Conservation (phyloP, 208 protist species). For the Jaenimonas drosophilae region DNA sequence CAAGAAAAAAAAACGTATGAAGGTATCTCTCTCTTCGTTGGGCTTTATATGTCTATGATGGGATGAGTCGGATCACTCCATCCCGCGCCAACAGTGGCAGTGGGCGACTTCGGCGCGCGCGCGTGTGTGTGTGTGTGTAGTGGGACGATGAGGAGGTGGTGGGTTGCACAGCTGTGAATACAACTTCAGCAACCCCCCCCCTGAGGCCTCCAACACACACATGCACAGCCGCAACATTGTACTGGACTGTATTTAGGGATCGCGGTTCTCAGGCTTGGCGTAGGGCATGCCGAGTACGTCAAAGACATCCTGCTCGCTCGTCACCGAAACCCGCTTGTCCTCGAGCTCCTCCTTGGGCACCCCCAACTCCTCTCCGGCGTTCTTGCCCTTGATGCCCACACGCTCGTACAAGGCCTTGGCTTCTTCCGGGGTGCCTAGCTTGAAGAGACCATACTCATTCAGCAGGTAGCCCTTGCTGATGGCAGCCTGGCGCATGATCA, state of each 20-base stretch:
- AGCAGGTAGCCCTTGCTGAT: constrained; percentile 82
- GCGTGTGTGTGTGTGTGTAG: too few species aligned
- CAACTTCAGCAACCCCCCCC: too few species aligned
- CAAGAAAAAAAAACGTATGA: too few species aligned
- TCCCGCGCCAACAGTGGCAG: too few species aligned
- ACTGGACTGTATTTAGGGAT: constrained; percentile 32
- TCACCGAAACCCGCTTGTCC: constrained; percentile 70
- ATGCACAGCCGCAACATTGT: too few species aligned
- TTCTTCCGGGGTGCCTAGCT: constrained; percentile 75
- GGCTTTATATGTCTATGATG: too few species aligned
- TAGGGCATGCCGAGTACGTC: constrained; percentile 81
- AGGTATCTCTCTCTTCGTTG: too few species aligned
- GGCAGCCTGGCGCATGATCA: constrained; percentile 87
- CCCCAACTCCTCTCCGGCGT: constrained; percentile 70
- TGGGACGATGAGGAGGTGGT: too few species aligned
- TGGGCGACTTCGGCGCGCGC: too few species aligned
- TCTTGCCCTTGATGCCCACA: constrained; percentile 50
- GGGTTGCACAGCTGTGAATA: too few species aligned
- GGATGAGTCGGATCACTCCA: too few species aligned
- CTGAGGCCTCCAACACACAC: too few species aligned
- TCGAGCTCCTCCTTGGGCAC: constrained; percentile 78
- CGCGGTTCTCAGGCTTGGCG: constrained; percentile 78
- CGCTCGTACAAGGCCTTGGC: constrained; percentile 68
- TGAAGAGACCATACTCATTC: constrained; percentile 87
- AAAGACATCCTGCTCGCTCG: constrained; percentile 78